Conservation (phyloP, 164 flowering plant species). For the Liriodendron chinense region DNA sequence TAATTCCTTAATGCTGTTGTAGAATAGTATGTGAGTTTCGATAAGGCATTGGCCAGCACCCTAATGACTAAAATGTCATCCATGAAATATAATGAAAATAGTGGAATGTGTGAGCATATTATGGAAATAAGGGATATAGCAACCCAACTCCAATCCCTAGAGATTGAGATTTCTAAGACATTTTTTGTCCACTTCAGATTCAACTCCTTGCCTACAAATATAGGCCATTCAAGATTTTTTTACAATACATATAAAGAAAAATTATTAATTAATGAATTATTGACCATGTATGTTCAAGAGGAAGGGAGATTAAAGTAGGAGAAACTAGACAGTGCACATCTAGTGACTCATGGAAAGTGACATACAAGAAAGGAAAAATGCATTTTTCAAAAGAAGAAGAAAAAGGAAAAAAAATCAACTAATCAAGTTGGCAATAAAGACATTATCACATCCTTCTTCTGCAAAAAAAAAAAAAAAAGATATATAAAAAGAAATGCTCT, state of each 20-base stretch:
- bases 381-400: not conserved
- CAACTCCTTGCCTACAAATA: not conserved
- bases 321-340: too few relatives aligned
- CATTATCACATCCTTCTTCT: too few relatives aligned
- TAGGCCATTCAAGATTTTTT: slow-evolving; percentile 9
- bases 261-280: not conserved
- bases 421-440: too few relatives aligned
- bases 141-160: not conserved
- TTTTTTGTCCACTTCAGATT: slow-evolving; percentile 5
- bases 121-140: not conserved
- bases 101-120: too few relatives aligned
- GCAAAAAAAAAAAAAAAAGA: not conserved
- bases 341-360: too few relatives aligned
- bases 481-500: not conserved
- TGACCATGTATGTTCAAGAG: not conserved
- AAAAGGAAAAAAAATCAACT: too few relatives aligned
- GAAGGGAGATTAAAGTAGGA: too few relatives aligned
- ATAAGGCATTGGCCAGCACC: too few relatives aligned
- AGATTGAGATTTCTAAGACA: not conserved
- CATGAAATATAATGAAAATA: too few relatives aligned
- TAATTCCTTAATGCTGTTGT: not conserved
- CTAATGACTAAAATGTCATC: too few relatives aligned
- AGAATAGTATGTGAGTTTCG: too few relatives aligned
- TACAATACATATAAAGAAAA: too few relatives aligned
- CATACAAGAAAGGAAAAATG: not conserved